phyloP scores from a whole-genome alignment of 2,329 filamentous ascomycete genomes.

The Macrophomina tecta region DNA sequence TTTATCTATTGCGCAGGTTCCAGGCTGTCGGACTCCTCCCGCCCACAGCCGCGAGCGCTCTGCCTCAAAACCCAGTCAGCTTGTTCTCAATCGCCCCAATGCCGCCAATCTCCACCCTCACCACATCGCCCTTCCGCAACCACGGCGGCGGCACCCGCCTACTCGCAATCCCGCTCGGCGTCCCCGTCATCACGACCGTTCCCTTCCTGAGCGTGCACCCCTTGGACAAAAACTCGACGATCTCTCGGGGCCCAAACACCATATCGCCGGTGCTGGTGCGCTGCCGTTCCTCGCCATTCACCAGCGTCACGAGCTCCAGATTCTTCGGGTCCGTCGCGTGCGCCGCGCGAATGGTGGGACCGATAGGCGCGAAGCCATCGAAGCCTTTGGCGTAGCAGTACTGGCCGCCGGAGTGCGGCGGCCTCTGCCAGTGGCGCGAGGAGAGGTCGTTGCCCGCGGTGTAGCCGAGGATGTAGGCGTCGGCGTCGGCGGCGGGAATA shows the following conservation, averaged over 20 bases:
- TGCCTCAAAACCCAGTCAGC: not conserved
- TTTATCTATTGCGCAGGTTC: too few species aligned
- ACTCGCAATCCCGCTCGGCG: slow-evolving; percentile 47
- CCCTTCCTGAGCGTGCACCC: slow-evolving; percentile 55
- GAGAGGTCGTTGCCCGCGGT: slow-evolving; percentile 69
- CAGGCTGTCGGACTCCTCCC: too few species aligned
- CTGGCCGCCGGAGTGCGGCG: slow-evolving; percentile 42
- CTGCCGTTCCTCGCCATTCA: slow-evolving; percentile 54
- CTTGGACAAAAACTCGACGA: slow-evolving; percentile 52
- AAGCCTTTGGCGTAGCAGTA: slow-evolving; percentile 53
- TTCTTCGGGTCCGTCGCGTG: slow-evolving; percentile 43
- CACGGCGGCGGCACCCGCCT: slow-evolving; percentile 35
- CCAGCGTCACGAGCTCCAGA: slow-evolving; percentile 45
- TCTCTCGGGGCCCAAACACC: slow-evolving; percentile 52
- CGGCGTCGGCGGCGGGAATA: slow-evolving; percentile 58
- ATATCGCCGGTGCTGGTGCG: slow-evolving; percentile 52
- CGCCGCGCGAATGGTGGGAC: slow-evolving; percentile 43
- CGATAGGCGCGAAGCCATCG: slow-evolving; percentile 53
- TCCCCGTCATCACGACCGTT: slow-evolving; percentile 59
- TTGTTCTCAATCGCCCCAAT: not conserved
- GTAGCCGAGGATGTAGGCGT: slow-evolving; percentile 68
- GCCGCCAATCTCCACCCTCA: not conserved
- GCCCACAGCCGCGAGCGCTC: too few species aligned
- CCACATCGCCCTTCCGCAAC: not conserved
- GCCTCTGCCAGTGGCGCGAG: slow-evolving; percentile 59